Evolutionary conservation across 176 grass and related monocot species (phyloP).

Genomic region (Eleusine indica): DNA sequence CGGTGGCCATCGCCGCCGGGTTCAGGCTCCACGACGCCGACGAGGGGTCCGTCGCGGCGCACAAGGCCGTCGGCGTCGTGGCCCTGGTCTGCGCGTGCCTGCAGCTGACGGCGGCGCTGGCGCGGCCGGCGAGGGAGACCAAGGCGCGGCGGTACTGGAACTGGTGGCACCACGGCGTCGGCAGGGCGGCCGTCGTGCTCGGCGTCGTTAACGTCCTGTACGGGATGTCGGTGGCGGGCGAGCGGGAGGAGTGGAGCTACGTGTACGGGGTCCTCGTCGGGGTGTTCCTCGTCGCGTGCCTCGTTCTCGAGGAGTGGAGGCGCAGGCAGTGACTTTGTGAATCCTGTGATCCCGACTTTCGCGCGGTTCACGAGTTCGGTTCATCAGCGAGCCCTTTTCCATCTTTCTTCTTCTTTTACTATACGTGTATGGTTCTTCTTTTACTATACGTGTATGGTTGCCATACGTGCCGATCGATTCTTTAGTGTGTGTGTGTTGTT

Average conservation of each 20-base stretch:
- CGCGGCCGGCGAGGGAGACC: constrained; percentile 38
- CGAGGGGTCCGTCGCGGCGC: background rate
- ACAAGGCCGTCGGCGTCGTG: constrained; percentile 37
- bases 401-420: background rate
- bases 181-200: constrained; percentile 28
- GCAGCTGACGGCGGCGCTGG: constrained; percentile 37
- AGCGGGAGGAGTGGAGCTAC: constrained; percentile 45
- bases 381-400: background rate
- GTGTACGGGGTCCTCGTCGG: constrained; percentile 33
- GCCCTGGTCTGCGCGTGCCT: constrained; percentile 33
- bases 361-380: background rate
- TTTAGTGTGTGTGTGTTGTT: background rate
- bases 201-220: constrained; percentile 50
- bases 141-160: constrained; percentile 50
- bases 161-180: constrained; percentile 50
- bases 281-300: constrained; percentile 12
- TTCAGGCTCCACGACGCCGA: constrained; percentile 39
- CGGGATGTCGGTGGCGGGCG: constrained; percentile 34
- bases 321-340: constrained; percentile 2
- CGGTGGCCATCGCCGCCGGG: constrained; percentile 31
- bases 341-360: too few relatives aligned
- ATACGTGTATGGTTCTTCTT: too few relatives aligned
- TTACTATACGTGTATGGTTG: too few relatives aligned
- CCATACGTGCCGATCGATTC: too few relatives aligned
- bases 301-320: constrained; percentile 49